phyloP scores from a whole-genome alignment of 495 filamentous ascomycete genomes.

The Elaphomyces granulatus region DNA sequence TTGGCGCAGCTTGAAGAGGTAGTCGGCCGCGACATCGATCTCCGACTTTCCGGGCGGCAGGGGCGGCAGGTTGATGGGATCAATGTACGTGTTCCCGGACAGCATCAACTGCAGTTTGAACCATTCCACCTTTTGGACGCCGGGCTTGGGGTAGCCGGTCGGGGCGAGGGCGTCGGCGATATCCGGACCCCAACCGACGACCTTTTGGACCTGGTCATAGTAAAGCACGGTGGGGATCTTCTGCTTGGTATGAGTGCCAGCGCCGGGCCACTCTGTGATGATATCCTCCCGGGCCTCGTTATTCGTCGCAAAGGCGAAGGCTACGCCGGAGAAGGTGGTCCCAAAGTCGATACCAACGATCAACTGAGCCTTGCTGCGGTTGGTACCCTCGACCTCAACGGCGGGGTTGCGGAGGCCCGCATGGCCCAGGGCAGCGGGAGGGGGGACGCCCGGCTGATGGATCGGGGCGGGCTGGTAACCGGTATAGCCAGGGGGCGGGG shows the following conservation, averaged over 20 bases:
- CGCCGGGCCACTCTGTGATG: constrained; percentile 67
- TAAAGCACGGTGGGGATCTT: constrained; percentile 76
- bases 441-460: constrained; percentile 24
- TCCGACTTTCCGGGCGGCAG: constrained; percentile 66
- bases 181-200: constrained; percentile 69
- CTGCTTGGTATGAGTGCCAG: constrained; percentile 62
- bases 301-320: constrained; percentile 66
- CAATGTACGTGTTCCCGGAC: constrained; percentile 68
- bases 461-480: constrained; percentile 31
- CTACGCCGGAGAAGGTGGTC: constrained; percentile 67
- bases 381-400: constrained; percentile 77
- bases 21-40: constrained; percentile 68
- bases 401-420: constrained; percentile 32
- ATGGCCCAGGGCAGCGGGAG: constrained; percentile 20
- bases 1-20: constrained; percentile 65
- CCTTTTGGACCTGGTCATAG: constrained; percentile 71
- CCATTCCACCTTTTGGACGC: constrained; percentile 74
- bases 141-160: constrained; percentile 65
- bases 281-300: constrained; percentile 65
- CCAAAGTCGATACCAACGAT: constrained; percentile 66
- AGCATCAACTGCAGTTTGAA: constrained; percentile 76
- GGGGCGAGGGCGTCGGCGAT: constrained; percentile 67
- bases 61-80: constrained; percentile 65
- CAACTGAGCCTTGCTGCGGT: constrained; percentile 54
- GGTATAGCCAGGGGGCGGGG: constrained; percentile 30